These are phyloP conservation scores for Candida peoriensis DNA, from an alignment of 805 yeast genomes.

Conservation along the genomic window DNA sequence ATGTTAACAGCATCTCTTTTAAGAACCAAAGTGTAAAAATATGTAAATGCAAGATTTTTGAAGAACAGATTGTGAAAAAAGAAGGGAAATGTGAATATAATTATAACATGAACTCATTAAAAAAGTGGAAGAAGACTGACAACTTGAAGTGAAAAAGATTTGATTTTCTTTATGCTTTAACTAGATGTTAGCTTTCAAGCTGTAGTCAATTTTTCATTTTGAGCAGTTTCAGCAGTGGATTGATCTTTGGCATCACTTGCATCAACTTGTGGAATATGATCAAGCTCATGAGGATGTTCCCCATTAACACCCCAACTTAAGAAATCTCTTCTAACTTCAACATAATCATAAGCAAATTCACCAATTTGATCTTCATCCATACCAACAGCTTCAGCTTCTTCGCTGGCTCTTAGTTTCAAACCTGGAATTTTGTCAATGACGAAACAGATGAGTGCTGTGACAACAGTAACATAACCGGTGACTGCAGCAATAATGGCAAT, in stretches of 20 bases:
- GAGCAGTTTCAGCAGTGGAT: conserved; percentile 5
- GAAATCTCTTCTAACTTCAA: conserved; percentile 92
- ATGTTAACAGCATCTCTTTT: no score
- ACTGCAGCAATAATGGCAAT: conserved; percentile 76
- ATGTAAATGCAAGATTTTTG: no score
- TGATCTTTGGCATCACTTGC: conserved; percentile 5
- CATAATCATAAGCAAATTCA: conserved; percentile 97
- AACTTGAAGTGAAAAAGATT: no score
- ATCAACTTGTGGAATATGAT: conserved; percentile 10
- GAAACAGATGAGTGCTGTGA: conserved; percentile 73
- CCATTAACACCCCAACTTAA: conserved; percentile 38
- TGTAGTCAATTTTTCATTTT: no score
- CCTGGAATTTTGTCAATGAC: conserved; percentile 78
- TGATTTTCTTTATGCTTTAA: no score
- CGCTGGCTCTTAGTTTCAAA: conserved; percentile 70
- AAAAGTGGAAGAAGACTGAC: no score
- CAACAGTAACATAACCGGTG: conserved; percentile 66
- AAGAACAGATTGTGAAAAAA: no score
- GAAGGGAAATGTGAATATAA: no score
- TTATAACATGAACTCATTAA: no score
- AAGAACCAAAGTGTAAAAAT: no score
- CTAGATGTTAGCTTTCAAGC: no score
- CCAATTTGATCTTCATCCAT: conserved; percentile 97
- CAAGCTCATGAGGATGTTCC: conserved; percentile 1
- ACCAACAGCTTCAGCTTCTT: conserved; percentile 82